Percentiles rank a stretch among this genome's conserved stretches.
phyloP scores from a whole-genome alignment of 345 rosid species.

The Hypericum androsaemum region DNA sequence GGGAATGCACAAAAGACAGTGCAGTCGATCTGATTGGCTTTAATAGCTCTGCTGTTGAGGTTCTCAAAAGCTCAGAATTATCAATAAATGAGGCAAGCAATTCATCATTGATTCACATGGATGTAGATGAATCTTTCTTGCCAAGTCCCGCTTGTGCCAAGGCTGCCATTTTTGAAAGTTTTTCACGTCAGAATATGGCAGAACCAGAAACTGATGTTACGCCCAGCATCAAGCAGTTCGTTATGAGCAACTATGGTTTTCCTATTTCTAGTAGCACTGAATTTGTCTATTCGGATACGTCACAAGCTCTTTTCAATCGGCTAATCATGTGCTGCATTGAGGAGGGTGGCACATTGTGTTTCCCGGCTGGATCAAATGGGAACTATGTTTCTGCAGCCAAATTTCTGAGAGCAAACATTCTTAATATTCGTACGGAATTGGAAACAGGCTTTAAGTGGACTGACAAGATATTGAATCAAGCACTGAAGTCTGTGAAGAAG shows the following conservation, averaged over 20 bases:
- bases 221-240: constrained; percentile 53
- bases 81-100: constrained; percentile 42
- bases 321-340: constrained; percentile 66
- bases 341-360: constrained; percentile 85
- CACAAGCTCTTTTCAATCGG: constrained; percentile 69
- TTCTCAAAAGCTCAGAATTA: constrained; percentile 62
- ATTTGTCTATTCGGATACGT: constrained; percentile 60
- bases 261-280: constrained; percentile 44
- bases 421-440: constrained; percentile 44
- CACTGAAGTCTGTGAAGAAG: constrained; percentile 43
- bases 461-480: constrained; percentile 31
- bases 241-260: constrained; percentile 54
- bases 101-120: constrained; percentile 68
- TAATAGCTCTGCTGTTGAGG: constrained; percentile 58
- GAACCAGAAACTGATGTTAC: constrained; percentile 79
- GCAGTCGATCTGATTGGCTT: constrained; percentile 48
- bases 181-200: constrained; percentile 79
- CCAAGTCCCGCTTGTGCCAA: constrained; percentile 60
- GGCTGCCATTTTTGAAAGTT: constrained; percentile 89
- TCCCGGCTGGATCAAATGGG: constrained; percentile 83
- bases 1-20: constrained; percentile 40
- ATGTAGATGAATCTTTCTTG: constrained; percentile 81
- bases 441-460: constrained; percentile 64
- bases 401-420: constrained; percentile 55
- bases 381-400: constrained; percentile 70